Evolutionary conservation across 2,329 filamentous ascomycete species (phyloP).

Genomic region (Didymella sp.): DNA sequence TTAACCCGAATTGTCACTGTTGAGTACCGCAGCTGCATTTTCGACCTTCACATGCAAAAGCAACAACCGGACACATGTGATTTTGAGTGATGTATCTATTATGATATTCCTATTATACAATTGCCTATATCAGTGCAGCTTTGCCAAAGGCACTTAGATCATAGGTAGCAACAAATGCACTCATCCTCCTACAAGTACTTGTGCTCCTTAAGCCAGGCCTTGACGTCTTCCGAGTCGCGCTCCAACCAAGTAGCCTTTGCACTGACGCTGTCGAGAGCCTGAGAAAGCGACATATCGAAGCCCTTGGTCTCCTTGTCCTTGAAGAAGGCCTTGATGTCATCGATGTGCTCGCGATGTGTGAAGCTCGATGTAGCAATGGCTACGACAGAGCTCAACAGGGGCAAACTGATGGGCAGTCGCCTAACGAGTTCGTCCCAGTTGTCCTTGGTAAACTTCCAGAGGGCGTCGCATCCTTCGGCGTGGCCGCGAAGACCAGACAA

Average conservation of each 20-base stretch:
- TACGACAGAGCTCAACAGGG: slow-evolving; percentile 85
- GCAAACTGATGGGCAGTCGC: slow-evolving; percentile 83
- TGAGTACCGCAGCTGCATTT: slow-evolving; percentile 1
- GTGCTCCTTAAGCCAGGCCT: slow-evolving; percentile 71
- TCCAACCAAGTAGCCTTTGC: slow-evolving; percentile 84
- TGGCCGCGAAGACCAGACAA: slow-evolving; percentile 79
- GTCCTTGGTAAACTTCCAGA: slow-evolving; percentile 82
- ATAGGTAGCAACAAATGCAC: neutral
- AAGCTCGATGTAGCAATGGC: slow-evolving; percentile 83
- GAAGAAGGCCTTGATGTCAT: slow-evolving; percentile 82
- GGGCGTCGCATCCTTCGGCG: slow-evolving; percentile 75
- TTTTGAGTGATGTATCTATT: slow-evolving; percentile 10
- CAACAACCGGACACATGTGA: neutral
- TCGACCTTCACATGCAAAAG: slow-evolving; percentile 12
- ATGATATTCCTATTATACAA: slow-evolving; percentile 17
- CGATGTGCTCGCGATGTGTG: slow-evolving; percentile 76
- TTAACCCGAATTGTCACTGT: slow-evolving; percentile 18
- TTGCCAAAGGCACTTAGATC: neutral
- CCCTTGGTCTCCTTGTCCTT: slow-evolving; percentile 80
- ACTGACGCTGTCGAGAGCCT: slow-evolving; percentile 82
- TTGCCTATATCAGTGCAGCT: neutral
- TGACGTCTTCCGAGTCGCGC: slow-evolving; percentile 80
- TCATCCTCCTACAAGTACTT: slow-evolving; percentile 58
- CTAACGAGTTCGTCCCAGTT: slow-evolving; percentile 88
- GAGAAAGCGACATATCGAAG: slow-evolving; percentile 87